Conservation (phyloP, 345 rosid species). For the thale cress (Arabidopsis thaliana) region DNA sequence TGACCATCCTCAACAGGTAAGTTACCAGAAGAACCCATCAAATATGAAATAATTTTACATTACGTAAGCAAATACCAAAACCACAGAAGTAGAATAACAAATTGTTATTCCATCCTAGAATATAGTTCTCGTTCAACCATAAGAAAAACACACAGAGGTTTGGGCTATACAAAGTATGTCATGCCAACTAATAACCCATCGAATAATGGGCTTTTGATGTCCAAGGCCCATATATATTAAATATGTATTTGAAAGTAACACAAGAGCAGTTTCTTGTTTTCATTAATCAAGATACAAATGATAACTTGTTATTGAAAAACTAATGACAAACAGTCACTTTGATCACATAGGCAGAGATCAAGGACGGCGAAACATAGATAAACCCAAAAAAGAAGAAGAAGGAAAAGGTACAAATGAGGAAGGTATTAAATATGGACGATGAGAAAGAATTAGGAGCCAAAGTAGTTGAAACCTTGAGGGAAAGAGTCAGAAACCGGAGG, state of each 20-base stretch:
- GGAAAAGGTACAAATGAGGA: conserved; percentile 18
- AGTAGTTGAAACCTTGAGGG: conserved; percentile 60
- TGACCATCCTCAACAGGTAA: conserved; percentile 22
- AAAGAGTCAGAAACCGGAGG: conserved; percentile 71
- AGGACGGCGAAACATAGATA: conserved; percentile 37
- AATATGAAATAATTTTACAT: conserved; percentile 2
- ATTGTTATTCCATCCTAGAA: neutral
- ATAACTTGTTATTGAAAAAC: conserved; percentile 35
- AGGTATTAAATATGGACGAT: conserved; percentile 13
- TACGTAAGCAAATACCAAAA: conserved; percentile 11
- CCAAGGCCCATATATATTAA: neutral
- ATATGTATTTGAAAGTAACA: neutral
- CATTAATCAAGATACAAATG: conserved; percentile 24
- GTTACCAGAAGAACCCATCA: conserved; percentile 9
- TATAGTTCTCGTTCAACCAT: neutral
- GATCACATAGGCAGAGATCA: conserved; percentile 44
- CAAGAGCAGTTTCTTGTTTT: neutral
- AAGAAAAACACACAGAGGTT: neutral
- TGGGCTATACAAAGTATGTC: neutral
- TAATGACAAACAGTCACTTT: conserved; percentile 45
- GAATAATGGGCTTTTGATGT: conserved; percentile 15
- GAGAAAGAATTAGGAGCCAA: conserved; percentile 58
- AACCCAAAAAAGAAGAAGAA: neutral
- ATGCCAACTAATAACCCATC: conserved; percentile 9
- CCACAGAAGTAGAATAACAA: neutral